These are phyloP conservation scores for Plenodomus biglobosus DNA, from an alignment of 2,329 filamentous ascomycete genomes.

Conservation along the genomic window DNA sequence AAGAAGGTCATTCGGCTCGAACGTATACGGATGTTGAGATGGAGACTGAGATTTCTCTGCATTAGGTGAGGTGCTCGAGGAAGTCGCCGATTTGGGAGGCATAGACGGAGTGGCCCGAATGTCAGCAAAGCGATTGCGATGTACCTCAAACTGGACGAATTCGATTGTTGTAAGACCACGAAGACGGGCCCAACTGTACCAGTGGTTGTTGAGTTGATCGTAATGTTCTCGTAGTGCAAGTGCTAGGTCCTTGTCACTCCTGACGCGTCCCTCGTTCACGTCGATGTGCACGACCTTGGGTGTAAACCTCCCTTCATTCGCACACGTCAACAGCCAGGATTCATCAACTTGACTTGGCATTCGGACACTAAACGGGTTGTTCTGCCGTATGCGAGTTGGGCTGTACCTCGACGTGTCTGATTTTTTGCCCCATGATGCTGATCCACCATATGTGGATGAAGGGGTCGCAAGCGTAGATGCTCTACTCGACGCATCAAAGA, in stretches of 20 bases:
- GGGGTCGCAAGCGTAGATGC: conserved; percentile 33
- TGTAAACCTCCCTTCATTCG: conserved; percentile 41
- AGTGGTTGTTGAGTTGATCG: conserved; percentile 35
- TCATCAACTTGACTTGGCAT: conserved; percentile 25
- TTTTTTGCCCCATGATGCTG: conserved; percentile 19
- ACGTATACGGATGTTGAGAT: conserved; percentile 37
- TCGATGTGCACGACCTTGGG: conserved; percentile 45
- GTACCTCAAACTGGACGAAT: conserved; percentile 46
- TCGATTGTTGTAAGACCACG: conserved; percentile 43
- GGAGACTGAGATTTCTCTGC: conserved; percentile 17
- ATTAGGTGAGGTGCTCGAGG: conserved; percentile 9
- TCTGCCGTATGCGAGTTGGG: conserved; percentile 22
- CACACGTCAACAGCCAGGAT: conserved; percentile 44
- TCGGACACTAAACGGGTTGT: conserved; percentile 29
- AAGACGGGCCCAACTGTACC: conserved; percentile 37
- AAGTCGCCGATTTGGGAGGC: conserved; percentile 26
- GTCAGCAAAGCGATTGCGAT: conserved; percentile 46
- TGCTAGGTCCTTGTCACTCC: conserved; percentile 42
- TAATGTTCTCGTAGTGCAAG: conserved; percentile 40
- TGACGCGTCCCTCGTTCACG: conserved; percentile 35
- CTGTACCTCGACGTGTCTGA: conserved; percentile 27
- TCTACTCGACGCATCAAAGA: conserved; percentile 31
- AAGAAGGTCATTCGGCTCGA: conserved; percentile 43
- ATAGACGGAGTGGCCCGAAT: conserved; percentile 43
- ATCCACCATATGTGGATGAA: conserved; percentile 31